phyloP scores from a whole-genome alignment of 768 basidiomycete genomes.

The Mycena chlorophos region DNA sequence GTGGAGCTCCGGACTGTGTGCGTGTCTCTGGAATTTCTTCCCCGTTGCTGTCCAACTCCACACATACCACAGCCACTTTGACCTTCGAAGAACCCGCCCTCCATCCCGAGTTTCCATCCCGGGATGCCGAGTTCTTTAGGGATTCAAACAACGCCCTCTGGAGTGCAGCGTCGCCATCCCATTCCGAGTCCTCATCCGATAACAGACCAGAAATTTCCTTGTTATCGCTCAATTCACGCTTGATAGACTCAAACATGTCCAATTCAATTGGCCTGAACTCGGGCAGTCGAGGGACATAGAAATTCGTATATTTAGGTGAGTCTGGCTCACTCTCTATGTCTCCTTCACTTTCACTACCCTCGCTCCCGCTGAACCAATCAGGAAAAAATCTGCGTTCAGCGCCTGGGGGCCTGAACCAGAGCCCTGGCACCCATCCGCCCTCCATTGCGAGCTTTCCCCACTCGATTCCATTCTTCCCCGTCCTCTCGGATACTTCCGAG shows the following conservation, averaged over 20 bases:
- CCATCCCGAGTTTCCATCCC: not conserved
- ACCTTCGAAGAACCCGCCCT: slow-evolving; percentile 2
- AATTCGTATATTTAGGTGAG: not conserved
- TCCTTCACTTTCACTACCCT: not conserved
- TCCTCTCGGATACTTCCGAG: not conserved
- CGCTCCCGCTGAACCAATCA: not conserved
- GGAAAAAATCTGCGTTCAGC: not conserved
- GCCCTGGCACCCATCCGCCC: not conserved
- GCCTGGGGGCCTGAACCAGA: too few relatives aligned
- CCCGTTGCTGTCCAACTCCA: not conserved
- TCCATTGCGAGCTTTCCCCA: not conserved
- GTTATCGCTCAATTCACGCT: not conserved
- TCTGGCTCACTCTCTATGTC: not conserved
- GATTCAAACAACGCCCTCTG: not conserved
- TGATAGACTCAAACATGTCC: not conserved
- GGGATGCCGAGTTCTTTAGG: not conserved
- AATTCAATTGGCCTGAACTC: not conserved
- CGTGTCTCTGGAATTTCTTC: not conserved
- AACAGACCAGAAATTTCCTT: not conserved
- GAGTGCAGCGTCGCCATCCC: not conserved
- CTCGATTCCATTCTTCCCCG: not conserved
- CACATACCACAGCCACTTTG: not conserved
- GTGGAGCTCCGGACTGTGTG: not conserved
- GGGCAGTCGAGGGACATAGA: not conserved
- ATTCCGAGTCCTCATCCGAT: not conserved